Conservation (phyloP, 2,329 filamentous ascomycete genomes). For the Akanthomyces lecanii region DNA sequence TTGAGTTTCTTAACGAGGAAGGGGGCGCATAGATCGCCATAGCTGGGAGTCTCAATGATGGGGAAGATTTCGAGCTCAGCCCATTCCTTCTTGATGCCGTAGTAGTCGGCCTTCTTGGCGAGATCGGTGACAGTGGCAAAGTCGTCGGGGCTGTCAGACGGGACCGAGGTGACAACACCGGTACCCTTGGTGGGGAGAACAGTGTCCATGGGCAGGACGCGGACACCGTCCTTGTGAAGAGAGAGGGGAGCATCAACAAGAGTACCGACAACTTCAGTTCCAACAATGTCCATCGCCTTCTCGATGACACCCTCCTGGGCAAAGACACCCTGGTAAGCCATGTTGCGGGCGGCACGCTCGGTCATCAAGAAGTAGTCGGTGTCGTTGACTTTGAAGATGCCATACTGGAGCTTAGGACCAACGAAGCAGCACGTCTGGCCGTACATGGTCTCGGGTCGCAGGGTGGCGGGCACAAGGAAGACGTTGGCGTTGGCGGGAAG, state of each 20-base stretch:
- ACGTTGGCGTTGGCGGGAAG: conserved; percentile 74
- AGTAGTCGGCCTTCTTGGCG: conserved; percentile 92
- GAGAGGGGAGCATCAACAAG: conserved; percentile 86
- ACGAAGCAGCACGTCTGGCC: conserved; percentile 96
- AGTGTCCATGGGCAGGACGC: conserved; percentile 91
- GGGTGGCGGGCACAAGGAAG: conserved; percentile 86
- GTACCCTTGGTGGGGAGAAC: conserved; percentile 93
- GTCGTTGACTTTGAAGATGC: conserved; percentile 73
- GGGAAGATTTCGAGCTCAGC: conserved; percentile 84
- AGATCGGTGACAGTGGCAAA: conserved; percentile 86
- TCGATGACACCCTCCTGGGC: conserved; percentile 70
- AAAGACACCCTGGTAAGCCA: conserved; percentile 90
- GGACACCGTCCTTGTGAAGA: conserved; percentile 74
- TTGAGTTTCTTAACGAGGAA: conserved; percentile 87
- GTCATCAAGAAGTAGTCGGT: conserved; percentile 83
- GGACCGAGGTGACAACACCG: conserved; percentile 91
- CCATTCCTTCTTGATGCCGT: conserved; percentile 96
- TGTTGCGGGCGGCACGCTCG: conserved; percentile 84
- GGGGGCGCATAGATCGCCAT: conserved; percentile 79
- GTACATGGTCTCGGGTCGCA: conserved; percentile 98
- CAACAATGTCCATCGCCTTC: conserved; percentile 69
- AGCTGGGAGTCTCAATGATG: conserved; percentile 83
- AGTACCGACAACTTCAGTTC: conserved; percentile 81
- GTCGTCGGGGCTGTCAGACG: conserved; percentile 90
- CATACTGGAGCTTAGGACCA: conserved; percentile 83